Conservation (phyloP, 2,329 filamentous ascomycete genomes). For the Aureobasidium sp. region DNA sequence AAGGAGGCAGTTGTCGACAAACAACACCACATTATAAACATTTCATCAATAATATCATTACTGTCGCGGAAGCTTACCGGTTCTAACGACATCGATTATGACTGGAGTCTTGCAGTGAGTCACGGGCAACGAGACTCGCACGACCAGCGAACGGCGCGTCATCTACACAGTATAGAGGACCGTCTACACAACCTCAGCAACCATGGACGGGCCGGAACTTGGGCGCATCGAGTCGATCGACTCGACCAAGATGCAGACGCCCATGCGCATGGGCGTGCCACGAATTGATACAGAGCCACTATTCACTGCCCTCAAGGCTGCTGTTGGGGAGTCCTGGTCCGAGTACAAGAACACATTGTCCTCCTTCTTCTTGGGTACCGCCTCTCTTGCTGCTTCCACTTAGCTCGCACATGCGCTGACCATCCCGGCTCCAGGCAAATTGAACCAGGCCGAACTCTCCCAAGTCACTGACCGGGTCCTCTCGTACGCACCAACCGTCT, state of each 20-base stretch:
- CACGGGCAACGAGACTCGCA: background rate
- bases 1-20: background rate
- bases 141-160: background rate
- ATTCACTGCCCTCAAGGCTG: slow-evolving; percentile 52
- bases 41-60: background rate
- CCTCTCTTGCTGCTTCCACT: background rate
- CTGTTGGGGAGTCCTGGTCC: slow-evolving; percentile 52
- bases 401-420: background rate
- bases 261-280: slow-evolving; percentile 39
- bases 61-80: background rate
- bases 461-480: slow-evolving; percentile 49
- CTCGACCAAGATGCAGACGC: slow-evolving; percentile 15
- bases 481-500: slow-evolving; percentile 40
- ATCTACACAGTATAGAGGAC: background rate
- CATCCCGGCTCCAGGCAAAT: slow-evolving; percentile 35
- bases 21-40: background rate
- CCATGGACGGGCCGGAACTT: slow-evolving; percentile 8
- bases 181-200: background rate
- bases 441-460: slow-evolving; percentile 54
- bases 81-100: background rate
- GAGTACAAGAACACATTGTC: slow-evolving; percentile 52
- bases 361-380: slow-evolving; percentile 49
- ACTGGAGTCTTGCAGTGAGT: background rate
- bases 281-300: slow-evolving; percentile 56
- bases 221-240: slow-evolving; percentile 5